Conservation (phyloP, 805 yeast species). For the Kluyveromyces wickerhamii region DNA sequence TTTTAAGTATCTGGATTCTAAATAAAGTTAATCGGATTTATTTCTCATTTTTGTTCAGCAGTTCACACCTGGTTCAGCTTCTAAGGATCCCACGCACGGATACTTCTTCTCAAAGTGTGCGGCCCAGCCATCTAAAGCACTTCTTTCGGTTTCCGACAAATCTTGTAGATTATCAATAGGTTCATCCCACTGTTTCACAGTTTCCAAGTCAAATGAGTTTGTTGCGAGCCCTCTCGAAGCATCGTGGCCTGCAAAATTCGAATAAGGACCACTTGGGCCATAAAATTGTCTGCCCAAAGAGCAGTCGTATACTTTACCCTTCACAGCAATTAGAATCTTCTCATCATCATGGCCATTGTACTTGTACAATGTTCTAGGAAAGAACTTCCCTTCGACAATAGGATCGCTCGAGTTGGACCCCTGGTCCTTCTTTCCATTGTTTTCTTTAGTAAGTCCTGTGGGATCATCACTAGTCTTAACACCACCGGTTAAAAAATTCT, state of each 20-base stretch:
- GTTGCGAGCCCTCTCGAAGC: slow-evolving; percentile 88
- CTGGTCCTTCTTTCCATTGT: slow-evolving; percentile 1
- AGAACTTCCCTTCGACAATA: slow-evolving; percentile 44
- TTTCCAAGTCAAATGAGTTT: slow-evolving; percentile 70
- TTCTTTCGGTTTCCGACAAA: slow-evolving; percentile 50
- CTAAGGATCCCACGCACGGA: slow-evolving; percentile 66
- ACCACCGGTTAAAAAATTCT: slow-evolving; percentile 27
- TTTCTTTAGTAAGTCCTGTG: slow-evolving; percentile 21
- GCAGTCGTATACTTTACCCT: slow-evolving; percentile 81
- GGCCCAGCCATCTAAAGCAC: slow-evolving; percentile 78
- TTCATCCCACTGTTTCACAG: slow-evolving; percentile 59
- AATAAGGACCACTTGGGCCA: slow-evolving; percentile 94
- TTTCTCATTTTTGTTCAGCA: too few relatives aligned
- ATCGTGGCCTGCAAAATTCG: slow-evolving; percentile 92
- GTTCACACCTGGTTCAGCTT: slow-evolving; percentile 34
- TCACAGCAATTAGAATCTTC: slow-evolving; percentile 78
- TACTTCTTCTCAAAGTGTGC: slow-evolving; percentile 76
- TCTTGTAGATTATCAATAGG: slow-evolving; percentile 70
- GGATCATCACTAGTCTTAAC: slow-evolving; percentile 30
- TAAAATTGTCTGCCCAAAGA: slow-evolving; percentile 73
- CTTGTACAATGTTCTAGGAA: slow-evolving; percentile 64
- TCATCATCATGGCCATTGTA: slow-evolving; percentile 78
- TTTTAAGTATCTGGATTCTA: too few relatives aligned
- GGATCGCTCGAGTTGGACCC: slow-evolving; percentile 25
- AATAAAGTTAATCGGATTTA: too few relatives aligned